phyloP scores from a whole-genome alignment of 495 filamentous ascomycete genomes.

The Penicillium paxilli region DNA sequence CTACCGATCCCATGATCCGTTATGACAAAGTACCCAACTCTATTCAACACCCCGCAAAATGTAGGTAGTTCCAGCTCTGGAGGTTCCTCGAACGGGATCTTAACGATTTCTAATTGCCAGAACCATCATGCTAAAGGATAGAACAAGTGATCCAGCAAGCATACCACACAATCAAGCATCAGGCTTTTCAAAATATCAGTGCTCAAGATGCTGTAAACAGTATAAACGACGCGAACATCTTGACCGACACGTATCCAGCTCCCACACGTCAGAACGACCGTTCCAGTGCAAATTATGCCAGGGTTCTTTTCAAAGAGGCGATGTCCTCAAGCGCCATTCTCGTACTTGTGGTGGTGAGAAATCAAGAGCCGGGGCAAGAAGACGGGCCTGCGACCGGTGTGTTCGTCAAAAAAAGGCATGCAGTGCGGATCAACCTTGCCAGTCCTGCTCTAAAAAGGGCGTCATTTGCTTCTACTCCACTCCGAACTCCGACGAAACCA shows the following conservation, averaged over 20 bases:
- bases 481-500: not conserved
- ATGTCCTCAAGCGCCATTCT: constrained; percentile 19
- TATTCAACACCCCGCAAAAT: not conserved
- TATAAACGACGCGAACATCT: constrained; percentile 26
- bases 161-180: not conserved
- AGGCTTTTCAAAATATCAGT: constrained; percentile 11
- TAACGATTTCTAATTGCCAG: not conserved
- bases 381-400: constrained; percentile 24
- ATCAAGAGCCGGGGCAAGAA: constrained; percentile 5
- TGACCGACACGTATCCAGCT: constrained; percentile 13
- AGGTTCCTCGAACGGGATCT: not conserved
- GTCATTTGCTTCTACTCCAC: constrained; percentile 15
- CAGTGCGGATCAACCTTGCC: constrained; percentile 21
- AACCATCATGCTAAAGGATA: not conserved
- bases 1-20: not conserved
- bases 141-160: not conserved
- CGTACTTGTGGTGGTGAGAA: constrained; percentile 13
- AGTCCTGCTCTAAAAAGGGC: constrained; percentile 11
- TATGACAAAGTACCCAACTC: not conserved
- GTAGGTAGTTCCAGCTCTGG: too few relatives aligned
- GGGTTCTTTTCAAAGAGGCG: constrained; percentile 19
- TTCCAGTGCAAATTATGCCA: constrained; percentile 16
- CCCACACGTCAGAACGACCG: constrained; percentile 21
- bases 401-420: constrained; percentile 27
- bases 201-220: constrained; percentile 12